Percentiles rank a stretch among this genome's conserved stretches.
These are phyloP conservation scores for Takakia lepidozioides DNA, from an alignment of 225 moss, liverwort and hornwort genomes.

Conservation along the genomic window DNA sequence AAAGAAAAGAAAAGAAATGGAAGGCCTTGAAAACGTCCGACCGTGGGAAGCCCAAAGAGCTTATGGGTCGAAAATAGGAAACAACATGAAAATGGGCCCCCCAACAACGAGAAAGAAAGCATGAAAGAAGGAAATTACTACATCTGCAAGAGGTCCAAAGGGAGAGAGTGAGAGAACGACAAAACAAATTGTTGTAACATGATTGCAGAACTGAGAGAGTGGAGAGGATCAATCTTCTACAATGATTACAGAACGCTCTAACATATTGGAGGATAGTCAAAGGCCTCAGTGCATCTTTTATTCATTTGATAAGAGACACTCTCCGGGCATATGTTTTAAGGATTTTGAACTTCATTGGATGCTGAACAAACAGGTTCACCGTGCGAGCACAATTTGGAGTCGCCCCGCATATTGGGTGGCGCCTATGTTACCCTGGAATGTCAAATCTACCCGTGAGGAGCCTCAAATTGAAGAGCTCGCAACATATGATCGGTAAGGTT, in stretches of 20 bases:
- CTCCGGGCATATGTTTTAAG: background rate
- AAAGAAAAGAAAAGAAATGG: no score
- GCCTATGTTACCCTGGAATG: constrained; percentile 5
- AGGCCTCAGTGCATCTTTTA: background rate
- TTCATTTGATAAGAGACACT: background rate
- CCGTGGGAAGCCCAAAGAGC: background rate
- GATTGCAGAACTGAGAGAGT: no score
- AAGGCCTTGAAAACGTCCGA: background rate
- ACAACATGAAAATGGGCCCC: no score
- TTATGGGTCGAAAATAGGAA: no score
- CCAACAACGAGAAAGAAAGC: no score
- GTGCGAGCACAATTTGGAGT: constrained; percentile 9
- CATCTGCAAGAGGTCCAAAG: no score
- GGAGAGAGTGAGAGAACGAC: no score
- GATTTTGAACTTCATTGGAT: background rate
- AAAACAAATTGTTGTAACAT: no score
- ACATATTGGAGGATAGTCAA: no score
- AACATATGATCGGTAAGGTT: background rate
- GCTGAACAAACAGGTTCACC: background rate
- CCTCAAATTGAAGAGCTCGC: constrained; percentile 1
- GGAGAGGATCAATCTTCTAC: no score
- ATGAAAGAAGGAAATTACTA: no score
- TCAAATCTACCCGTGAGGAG: background rate
- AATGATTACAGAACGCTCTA: no score
- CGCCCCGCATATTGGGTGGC: constrained; percentile 5